Conservation (phyloP, 495 filamentous ascomycete genomes). For the Penicillium chermesinum region DNA sequence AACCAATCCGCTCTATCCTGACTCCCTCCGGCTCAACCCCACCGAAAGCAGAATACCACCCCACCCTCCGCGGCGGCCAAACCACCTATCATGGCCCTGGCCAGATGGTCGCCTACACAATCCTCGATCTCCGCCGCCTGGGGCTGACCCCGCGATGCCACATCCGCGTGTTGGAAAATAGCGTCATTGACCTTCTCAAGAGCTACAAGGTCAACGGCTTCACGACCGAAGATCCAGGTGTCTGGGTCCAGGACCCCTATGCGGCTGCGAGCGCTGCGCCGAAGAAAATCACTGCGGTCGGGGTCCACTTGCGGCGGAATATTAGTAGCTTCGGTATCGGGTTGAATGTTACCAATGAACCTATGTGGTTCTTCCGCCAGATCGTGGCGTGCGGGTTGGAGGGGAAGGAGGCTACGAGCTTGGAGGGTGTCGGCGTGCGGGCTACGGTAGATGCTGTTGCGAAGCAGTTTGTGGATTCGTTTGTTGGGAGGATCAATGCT, state of each 20-base stretch:
- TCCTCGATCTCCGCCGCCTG: constrained; percentile 66
- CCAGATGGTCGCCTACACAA: constrained; percentile 83
- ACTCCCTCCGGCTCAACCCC: constrained; percentile 35
- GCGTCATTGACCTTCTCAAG: constrained; percentile 58
- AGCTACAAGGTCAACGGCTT: constrained; percentile 52
- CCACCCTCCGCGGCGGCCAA: constrained; percentile 78
- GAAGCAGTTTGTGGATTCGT: constrained; percentile 34
- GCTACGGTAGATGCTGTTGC: constrained; percentile 30
- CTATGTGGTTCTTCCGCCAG: constrained; percentile 64
- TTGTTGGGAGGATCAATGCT: constrained; percentile 36
- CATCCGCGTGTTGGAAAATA: constrained; percentile 68
- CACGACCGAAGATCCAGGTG: constrained; percentile 73
- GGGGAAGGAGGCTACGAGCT: constrained; percentile 69
- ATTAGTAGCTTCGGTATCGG: constrained; percentile 84
- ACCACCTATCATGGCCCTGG: constrained; percentile 96
- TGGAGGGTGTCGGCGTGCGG: constrained; percentile 42
- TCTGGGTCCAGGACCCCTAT: constrained; percentile 57
- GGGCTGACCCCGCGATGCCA: constrained; percentile 57
- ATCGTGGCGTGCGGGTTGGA: constrained; percentile 85
- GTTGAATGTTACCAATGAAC: constrained; percentile 67
- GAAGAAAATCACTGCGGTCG: constrained; percentile 81
- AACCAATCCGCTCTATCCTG: constrained; percentile 30
- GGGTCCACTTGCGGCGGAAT: constrained; percentile 79
- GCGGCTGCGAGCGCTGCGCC: constrained; percentile 6
- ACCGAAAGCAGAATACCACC: constrained; percentile 53